Conservation (phyloP, 192 early-diverging fungal genomes). For the Coemansia sp. region DNA sequence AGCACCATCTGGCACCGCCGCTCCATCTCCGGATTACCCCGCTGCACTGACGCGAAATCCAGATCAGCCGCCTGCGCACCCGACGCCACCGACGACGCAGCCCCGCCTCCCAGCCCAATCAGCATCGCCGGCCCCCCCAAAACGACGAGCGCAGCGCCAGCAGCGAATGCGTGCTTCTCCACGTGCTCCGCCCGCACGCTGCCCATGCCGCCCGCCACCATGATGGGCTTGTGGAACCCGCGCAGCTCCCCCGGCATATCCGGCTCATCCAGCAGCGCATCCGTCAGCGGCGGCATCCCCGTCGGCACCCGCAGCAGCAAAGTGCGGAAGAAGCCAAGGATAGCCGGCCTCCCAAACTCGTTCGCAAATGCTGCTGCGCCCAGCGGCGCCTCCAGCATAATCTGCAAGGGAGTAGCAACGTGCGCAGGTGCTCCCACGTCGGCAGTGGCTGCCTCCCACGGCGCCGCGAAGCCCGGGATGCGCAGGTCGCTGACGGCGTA, state of each 20-base stretch:
- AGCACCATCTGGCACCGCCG: conserved; percentile 96
- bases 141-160: conserved; percentile 82
- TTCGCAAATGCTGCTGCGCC: conserved; percentile 99
- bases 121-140: conserved; percentile 97
- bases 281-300: conserved; percentile 8
- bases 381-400: conserved; percentile 97
- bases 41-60: conserved; percentile 98
- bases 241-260: conserved; percentile 67
- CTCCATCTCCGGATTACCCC: conserved; percentile 99
- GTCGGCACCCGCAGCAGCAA: conserved; percentile 59
- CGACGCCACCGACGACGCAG: conserved; percentile 92
- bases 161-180: conserved; percentile 76
- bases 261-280: conserved; percentile 47
- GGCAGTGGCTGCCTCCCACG: conserved; percentile 78
- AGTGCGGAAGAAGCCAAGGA: conserved; percentile 98
- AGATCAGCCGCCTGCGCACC: conserved; percentile 86
- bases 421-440: conserved; percentile 84
- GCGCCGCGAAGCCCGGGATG: conserved; percentile 87
- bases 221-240: conserved; percentile 99
- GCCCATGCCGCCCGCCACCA: conserved; percentile 98
- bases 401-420: conserved; percentile 90
- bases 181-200: conserved; percentile 88
- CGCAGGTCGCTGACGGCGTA: conserved; percentile 94
- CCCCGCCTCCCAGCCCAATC: conserved; percentile 98
- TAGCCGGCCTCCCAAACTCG: conserved; percentile 95